Conservation (phyloP, 441 rosid genomes). For the Mallotus japonicus region DNA sequence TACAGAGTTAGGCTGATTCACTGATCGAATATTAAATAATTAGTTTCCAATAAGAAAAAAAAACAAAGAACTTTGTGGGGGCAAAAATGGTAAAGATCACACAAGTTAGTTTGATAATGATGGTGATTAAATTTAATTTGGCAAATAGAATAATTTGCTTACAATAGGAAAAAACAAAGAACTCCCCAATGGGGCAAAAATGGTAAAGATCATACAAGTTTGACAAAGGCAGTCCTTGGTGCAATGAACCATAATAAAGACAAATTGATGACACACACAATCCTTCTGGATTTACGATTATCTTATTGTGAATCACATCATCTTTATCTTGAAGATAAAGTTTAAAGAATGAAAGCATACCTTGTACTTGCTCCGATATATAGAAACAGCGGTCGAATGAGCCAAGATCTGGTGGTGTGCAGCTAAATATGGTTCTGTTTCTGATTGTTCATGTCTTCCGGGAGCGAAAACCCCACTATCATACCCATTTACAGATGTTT, state of each 20-base stretch:
- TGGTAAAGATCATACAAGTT: no score
- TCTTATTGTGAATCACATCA: background rate
- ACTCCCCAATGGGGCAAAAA: no score
- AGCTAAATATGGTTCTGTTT: slow-evolving; percentile 76
- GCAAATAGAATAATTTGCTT: no score
- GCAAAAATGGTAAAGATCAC: background rate
- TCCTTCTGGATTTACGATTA: no score
- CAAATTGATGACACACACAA: background rate
- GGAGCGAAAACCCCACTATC: slow-evolving; percentile 76
- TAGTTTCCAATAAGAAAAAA: background rate
- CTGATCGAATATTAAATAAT: background rate
- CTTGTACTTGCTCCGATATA: slow-evolving; percentile 70
- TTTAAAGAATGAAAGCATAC: slow-evolving; percentile 31
- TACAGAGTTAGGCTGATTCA: background rate
- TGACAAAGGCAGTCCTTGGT: background rate
- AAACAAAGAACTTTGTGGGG: no score
- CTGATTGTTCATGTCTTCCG: slow-evolving; percentile 56
- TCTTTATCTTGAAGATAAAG: background rate
- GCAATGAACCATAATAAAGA: background rate
- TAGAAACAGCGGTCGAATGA: slow-evolving; percentile 75
- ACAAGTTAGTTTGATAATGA: background rate
- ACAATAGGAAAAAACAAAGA: no score
- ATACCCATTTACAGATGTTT: slow-evolving; percentile 76
- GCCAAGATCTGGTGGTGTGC: slow-evolving; percentile 89
- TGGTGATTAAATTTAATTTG: no score